Conservation (phyloP, 2,329 filamentous ascomycete species). For the Trichoderma citrinoviride region DNA sequence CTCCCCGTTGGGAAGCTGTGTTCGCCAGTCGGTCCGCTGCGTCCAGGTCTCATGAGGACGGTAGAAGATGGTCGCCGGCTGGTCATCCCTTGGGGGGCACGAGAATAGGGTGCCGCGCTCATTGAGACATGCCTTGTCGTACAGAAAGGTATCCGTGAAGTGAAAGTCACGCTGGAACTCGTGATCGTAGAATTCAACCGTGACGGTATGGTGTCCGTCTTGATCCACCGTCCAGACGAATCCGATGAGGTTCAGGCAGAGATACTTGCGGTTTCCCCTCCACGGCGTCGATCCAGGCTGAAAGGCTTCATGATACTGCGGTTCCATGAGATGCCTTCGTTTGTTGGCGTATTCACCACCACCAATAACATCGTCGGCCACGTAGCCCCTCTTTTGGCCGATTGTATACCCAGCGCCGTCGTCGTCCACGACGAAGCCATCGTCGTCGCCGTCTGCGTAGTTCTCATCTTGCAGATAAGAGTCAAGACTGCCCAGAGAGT, state of each 20-base stretch:
- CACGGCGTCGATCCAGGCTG: conserved; percentile 95
- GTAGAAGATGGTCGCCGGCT: conserved; percentile 84
- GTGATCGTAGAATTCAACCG: conserved; percentile 95
- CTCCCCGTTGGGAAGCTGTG: conserved; percentile 82
- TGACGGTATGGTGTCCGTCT: conserved; percentile 88
- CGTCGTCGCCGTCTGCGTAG: conserved; percentile 48
- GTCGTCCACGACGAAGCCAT: conserved; percentile 91
- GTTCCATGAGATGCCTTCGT: conserved; percentile 50
- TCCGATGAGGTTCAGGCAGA: conserved; percentile 89
- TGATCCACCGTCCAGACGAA: conserved; percentile 98
- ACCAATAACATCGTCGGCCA: conserved; percentile 53
- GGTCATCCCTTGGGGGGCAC: conserved; percentile 65
- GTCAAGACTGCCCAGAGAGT: conserved; percentile 74
- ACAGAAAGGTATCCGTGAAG: conserved; percentile 93
- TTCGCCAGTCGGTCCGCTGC: conserved; percentile 84
- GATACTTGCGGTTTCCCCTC: conserved; percentile 89
- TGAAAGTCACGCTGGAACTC: conserved; percentile 92
- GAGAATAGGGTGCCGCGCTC: conserved; percentile 84
- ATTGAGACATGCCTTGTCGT: conserved; percentile 92
- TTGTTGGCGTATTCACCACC: conserved; percentile 47
- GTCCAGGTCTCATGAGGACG: conserved; percentile 97
- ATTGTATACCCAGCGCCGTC: conserved; percentile 87
- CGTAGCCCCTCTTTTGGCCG: conserved; percentile 49
- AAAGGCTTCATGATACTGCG: conserved; percentile 77
- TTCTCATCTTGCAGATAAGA: conserved; percentile 68